Percentiles rank a stretch among this genome's conserved stretches.
Conservation (phyloP, 208 protist species). For the Trypanosoma grayi region DNA sequence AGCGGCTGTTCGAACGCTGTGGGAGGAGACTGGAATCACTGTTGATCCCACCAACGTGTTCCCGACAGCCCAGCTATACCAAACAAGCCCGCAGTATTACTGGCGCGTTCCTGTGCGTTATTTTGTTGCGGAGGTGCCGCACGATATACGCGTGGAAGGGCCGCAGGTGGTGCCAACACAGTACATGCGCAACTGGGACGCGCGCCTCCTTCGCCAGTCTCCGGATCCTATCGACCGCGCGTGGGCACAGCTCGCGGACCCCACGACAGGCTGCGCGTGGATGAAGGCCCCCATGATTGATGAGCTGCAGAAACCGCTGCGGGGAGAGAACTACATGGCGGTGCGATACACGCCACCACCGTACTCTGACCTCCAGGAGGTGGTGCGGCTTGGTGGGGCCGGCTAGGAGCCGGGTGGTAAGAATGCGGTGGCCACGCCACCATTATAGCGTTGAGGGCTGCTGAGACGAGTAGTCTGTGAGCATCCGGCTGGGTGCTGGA, state of each 20-base stretch:
- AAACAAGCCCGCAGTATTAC: constrained; percentile 66
- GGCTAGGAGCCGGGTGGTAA: neutral
- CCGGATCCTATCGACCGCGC: constrained; percentile 87
- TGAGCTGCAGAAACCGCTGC: constrained; percentile 81
- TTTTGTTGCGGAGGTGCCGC: constrained; percentile 85
- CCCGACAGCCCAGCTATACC: constrained; percentile 61
- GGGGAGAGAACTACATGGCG: constrained; percentile 82
- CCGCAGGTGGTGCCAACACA: constrained; percentile 68
- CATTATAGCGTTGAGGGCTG: neutral
- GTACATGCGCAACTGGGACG: constrained; percentile 87
- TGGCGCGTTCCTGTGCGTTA: constrained; percentile 90
- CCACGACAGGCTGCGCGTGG: constrained; percentile 86
- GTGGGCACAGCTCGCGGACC: constrained; percentile 80
- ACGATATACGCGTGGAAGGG: constrained; percentile 71
- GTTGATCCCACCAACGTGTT: constrained; percentile 59
- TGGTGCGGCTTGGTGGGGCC: constrained; percentile 49
- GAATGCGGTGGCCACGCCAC: neutral
- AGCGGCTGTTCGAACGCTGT: constrained; percentile 83
- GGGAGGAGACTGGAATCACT: constrained; percentile 90
- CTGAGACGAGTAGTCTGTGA: too few relatives aligned
- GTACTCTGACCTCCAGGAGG: constrained; percentile 59
- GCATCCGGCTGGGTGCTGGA: too few relatives aligned
- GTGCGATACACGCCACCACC: constrained; percentile 85
- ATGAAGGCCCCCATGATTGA: constrained; percentile 73
- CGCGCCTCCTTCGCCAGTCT: constrained; percentile 72